Evolutionary conservation across 768 basidiomycete genomes (phyloP).

Genomic region (Mycena pura): DNA sequence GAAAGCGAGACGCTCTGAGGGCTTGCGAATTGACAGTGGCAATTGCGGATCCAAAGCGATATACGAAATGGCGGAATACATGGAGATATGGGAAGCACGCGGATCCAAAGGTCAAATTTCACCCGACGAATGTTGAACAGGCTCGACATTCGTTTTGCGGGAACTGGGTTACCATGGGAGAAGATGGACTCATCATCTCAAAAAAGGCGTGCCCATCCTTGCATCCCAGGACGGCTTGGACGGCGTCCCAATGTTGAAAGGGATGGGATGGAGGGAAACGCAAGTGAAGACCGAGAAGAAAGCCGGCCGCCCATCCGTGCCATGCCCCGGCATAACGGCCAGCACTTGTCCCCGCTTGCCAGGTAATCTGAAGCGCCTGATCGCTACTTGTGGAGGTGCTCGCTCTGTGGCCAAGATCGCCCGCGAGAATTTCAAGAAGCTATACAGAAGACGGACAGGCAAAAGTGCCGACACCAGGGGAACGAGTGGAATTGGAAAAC

Average conservation of each 20-base stretch:
- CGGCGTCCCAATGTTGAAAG: not conserved
- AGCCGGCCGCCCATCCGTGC: not conserved
- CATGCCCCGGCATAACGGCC: constrained; percentile 25
- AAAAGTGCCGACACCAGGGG: constrained; percentile 19
- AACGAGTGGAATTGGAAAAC: constrained; percentile 36
- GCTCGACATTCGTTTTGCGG: not conserved
- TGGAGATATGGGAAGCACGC: not conserved
- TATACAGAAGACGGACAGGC: not conserved
- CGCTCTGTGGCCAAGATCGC: constrained; percentile 22
- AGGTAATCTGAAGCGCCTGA: constrained; percentile 21
- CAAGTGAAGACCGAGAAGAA: not conserved
- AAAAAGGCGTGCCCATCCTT: not conserved
- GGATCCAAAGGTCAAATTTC: not conserved
- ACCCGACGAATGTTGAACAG: not conserved
- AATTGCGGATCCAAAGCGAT: not conserved
- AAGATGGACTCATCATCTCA: not conserved
- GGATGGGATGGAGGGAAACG: not conserved
- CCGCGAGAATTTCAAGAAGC: constrained; percentile 8
- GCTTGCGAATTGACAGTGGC: not conserved
- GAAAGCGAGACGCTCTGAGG: not conserved
- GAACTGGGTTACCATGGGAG: not conserved
- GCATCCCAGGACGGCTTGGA: not conserved
- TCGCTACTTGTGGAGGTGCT: constrained; percentile 23
- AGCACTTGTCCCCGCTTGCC: constrained; percentile 5
- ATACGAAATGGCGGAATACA: not conserved